Evolutionary conservation across 805 yeast species (phyloP).

Genomic region (Dipodascus albidus): DNA sequence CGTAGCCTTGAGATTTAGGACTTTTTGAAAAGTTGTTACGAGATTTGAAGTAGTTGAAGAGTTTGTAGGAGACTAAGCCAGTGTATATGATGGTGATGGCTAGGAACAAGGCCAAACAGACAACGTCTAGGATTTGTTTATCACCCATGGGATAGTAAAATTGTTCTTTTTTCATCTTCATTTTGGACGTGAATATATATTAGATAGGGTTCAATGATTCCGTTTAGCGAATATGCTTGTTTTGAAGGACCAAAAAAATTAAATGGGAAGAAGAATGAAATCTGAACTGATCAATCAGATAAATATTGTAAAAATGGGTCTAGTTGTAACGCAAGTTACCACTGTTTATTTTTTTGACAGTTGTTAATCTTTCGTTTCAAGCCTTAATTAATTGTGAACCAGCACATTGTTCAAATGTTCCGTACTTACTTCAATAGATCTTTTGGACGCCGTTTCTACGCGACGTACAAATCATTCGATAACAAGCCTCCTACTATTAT

Average conservation of each 20-base stretch:
- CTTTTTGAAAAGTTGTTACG: neutral
- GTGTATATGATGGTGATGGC: neutral
- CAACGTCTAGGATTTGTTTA: neutral
- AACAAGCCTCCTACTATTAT: slow-evolving; percentile 15
- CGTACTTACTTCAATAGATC: slow-evolving; percentile 59
- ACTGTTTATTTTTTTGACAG: neutral
- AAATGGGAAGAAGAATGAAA: neutral
- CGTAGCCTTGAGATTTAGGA: neutral
- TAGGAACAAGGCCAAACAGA: neutral
- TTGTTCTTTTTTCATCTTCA: neutral
- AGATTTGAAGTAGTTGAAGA: neutral
- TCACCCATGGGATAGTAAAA: neutral
- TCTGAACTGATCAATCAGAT: neutral
- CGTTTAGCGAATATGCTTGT: no score
- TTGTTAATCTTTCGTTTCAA: neutral
- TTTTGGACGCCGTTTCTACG: slow-evolving; percentile 46
- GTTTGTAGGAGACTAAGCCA: neutral
- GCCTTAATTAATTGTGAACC: slow-evolving; percentile 33
- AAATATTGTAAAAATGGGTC: no score
- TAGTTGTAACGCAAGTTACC: no score
- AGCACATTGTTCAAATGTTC: no score
- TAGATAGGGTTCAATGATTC: no score
- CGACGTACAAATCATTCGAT: slow-evolving; percentile 2
- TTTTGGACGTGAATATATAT: neutral
- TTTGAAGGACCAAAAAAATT: neutral